Conservation (phyloP, 2,329 filamentous ascomycete species). For the Epichloe glyceriae region DNA sequence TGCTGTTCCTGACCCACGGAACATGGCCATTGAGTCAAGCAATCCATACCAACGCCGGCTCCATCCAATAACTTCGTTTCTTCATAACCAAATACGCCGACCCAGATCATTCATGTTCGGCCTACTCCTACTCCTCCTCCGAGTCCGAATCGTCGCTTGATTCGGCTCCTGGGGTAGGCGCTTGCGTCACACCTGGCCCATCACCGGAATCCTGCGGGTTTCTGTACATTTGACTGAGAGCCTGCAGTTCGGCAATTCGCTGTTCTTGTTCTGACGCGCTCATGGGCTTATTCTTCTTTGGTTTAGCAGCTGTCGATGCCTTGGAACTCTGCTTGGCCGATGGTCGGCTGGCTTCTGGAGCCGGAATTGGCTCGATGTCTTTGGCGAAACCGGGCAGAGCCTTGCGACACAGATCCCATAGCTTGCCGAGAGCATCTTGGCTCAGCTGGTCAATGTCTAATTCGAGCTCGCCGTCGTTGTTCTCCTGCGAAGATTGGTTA, state of each 20-base stretch:
- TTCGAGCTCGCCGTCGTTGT: conserved; percentile 45
- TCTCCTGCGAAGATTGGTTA: conserved; percentile 30
- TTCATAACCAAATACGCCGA: conserved; percentile 5
- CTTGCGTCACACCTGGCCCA: conserved; percentile 12
- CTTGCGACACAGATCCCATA: conserved; percentile 34
- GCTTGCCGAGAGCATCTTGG: conserved; percentile 39
- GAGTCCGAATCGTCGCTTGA: conserved; percentile 34
- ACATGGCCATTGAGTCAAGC: not conserved
- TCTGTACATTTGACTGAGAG: conserved; percentile 33
- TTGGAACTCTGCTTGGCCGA: conserved; percentile 16
- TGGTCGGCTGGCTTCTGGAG: conserved; percentile 19
- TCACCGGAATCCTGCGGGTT: conserved; percentile 21
- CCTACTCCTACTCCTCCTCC: conserved; percentile 28
- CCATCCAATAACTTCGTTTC: conserved; percentile 8
- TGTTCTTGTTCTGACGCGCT: conserved; percentile 56
- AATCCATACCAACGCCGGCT: conserved; percentile 8
- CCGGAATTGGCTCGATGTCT: conserved; percentile 15
- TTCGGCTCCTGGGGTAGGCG: conserved; percentile 18
- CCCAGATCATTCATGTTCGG: not conserved
- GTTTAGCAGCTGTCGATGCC: conserved; percentile 27
- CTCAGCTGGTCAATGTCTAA: conserved; percentile 46
- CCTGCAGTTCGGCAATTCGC: conserved; percentile 47
- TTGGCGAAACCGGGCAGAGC: conserved; percentile 28
- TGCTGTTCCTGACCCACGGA: not conserved
- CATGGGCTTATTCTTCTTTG: conserved; percentile 67